These are phyloP conservation scores for Papilionanthe hybrid DNA, from an alignment of 116 monocot genomes.

Conservation along the genomic window DNA sequence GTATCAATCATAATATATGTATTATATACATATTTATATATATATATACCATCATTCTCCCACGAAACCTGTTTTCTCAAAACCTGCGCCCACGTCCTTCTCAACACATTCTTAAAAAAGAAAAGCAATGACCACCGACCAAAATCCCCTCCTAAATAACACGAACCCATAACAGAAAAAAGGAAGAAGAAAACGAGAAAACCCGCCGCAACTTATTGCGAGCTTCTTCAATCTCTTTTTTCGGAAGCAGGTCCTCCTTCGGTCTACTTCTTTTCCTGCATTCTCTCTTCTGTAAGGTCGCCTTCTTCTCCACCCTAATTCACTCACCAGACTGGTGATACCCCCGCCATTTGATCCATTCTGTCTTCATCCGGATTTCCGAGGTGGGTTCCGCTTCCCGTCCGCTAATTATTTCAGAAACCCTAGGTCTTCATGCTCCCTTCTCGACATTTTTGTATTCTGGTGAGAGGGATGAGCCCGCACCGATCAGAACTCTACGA, in stretches of 20 bases:
- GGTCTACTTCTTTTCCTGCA: not conserved
- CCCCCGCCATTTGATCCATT: not conserved
- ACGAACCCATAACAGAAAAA: slow-evolving; percentile 2
- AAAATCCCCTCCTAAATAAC: not conserved
- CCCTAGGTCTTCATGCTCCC: not conserved
- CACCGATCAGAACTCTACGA: not conserved
- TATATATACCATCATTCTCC: not conserved
- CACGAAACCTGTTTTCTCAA: not conserved
- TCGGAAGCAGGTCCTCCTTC: not conserved
- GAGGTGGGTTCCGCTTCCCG: not conserved
- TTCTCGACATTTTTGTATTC: not conserved
- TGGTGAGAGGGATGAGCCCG: not conserved
- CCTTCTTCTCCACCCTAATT: not conserved
- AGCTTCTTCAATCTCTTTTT: too few species aligned
- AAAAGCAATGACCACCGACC: not conserved
- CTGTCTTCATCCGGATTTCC: not conserved
- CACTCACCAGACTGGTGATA: not conserved
- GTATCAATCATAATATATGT: too few species aligned
- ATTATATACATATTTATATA: too few species aligned
- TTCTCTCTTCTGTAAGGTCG: not conserved
- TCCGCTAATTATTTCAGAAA: not conserved
- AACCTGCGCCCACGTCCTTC: slow-evolving; percentile 40
- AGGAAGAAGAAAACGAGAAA: not conserved
- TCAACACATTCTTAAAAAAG: slow-evolving; percentile 12
- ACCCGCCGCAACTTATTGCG: not conserved